Evolutionary conservation across 202 grass and related monocot species (phyloP), one percentile per base, ranked within the genome.

Genomic region (Cymbopogon flexuosus): DNA sequence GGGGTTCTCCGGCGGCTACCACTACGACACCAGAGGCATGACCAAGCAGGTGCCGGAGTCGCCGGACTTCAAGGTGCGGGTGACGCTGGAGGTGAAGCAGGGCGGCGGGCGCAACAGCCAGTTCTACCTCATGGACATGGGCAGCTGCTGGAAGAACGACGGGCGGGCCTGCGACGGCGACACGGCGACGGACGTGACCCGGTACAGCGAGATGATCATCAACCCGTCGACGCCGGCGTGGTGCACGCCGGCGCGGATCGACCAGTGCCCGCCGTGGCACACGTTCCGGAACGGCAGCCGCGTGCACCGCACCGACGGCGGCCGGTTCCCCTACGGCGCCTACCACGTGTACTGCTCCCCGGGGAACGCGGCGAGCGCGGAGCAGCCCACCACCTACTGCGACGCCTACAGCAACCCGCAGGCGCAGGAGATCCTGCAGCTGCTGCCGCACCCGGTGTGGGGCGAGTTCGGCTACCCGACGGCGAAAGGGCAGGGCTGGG

Each of bases 121-220:
- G 82, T 97, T 97, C 81, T 97, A 97, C 78, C 81, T 97, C 14
- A 78, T 97, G 80, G 94, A 97, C 89, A 97, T 97, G 94, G 94
- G 94, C 16, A 89, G 94, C 84, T 97, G 94, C 79, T 97, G 94
- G 94, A 97, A 97, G 87, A 97, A 97, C 87, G 85, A 82, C 61
- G 94, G 94, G 3, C 7, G 40, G 0, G 62, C 91, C 11, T 97
- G 94, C 74, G 91, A 97, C 43, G 94, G 94, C 43, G 89, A 97
- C 72, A 68, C 77, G 4, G 19, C 83, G 21, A 92, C 85, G 3
- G 91, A 94, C 64, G 94, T 97, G 57, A 94, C 94, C 0, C 89
- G 94, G 31, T 97, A 97, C 87, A 92, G 87, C 83, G 94, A 97
- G 87, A 97, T 97, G 94, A 92, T 97, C 82, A 91, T 97, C 71